A percentile compares a stretch with the other conserved stretches of the same genome.
Evolutionary conservation across 78 protist genomes (phyloP).

Genomic region (Pigoraptor vietnamica): DNA sequence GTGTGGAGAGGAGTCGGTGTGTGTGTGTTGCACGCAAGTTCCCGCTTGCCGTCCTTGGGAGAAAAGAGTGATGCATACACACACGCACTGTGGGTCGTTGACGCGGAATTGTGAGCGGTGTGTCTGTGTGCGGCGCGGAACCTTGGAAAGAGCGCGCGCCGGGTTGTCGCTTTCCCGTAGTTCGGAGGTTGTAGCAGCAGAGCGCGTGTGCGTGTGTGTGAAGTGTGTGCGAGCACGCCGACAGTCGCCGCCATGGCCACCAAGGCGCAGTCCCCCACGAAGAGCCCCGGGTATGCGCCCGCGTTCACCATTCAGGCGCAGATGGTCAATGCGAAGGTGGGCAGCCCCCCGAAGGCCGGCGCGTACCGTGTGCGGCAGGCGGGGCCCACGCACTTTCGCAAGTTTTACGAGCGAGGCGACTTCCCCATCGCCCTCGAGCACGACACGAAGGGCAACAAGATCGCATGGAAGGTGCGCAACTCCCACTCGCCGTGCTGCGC

Average conservation of each 20-base stretch:
- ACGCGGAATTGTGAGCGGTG: no score
- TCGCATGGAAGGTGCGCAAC: conserved; percentile 73
- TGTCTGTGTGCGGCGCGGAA: no score
- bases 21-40: neutral
- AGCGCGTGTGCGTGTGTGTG: no score
- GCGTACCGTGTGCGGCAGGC: neutral
- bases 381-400: conserved; percentile 61
- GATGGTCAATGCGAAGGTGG: neutral
- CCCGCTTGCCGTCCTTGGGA: no score
- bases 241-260: neutral
- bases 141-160: no score
- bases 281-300: neutral
- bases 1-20: neutral
- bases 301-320: neutral
- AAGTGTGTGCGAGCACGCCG: no score
- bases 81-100: no score
- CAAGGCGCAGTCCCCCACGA: neutral
- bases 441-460: conserved; percentile 45
- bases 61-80: no score
- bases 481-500: no score
- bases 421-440: conserved; percentile 81
- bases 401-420: conserved; percentile 91
- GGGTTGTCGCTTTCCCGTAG: no score
- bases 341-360: neutral
- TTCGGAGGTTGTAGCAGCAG: no score